Percentiles rank a stretch among this genome's conserved stretches.
Evolutionary conservation across 139 green algal species (phyloP).

Genomic region (Tetradesmus lagerheimii): DNA sequence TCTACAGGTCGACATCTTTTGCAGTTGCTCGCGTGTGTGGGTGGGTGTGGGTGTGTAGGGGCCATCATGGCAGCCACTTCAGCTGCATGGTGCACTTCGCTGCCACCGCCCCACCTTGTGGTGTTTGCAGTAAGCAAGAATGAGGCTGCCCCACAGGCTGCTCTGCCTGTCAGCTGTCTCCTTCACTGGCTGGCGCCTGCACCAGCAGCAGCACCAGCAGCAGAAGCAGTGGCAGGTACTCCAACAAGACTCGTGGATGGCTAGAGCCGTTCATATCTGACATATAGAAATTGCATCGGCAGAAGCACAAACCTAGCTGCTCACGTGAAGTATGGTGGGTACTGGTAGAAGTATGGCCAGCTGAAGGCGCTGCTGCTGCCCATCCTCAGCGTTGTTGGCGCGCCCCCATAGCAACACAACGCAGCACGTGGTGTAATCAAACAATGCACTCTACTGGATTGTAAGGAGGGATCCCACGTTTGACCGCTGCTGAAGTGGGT

Average conservation of each 20-base stretch:
- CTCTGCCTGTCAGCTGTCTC: conserved; percentile 86
- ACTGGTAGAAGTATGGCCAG: conserved; percentile 76
- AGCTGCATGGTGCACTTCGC: neutral
- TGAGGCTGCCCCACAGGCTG: conserved; percentile 77
- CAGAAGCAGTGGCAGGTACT: neutral
- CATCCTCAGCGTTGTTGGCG: neutral
- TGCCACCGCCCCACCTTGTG: conserved; percentile 65
- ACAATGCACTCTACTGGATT: too few relatives aligned
- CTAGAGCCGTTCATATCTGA: neutral
- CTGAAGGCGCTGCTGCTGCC: conserved; percentile 52
- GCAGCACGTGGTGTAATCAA: neutral
- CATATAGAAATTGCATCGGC: neutral
- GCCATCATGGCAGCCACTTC: neutral
- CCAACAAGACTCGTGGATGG: neutral
- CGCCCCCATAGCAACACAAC: neutral
- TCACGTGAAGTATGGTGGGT: conserved; percentile 85
- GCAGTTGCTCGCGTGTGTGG: too few relatives aligned
- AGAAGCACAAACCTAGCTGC: neutral
- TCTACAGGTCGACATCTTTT: too few relatives aligned
- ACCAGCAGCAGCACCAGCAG: conserved; percentile 1
- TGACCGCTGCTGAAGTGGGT: neutral
- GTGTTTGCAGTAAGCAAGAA: conserved; percentile 80
- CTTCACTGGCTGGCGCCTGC: conserved; percentile 86
- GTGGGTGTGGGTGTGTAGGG: too few relatives aligned
- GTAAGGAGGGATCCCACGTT: too few relatives aligned